Base-by-base conservation (phyloP, 2,329 filamentous ascomycete genomes). In the Diaporthe aspalathi region DNA sequence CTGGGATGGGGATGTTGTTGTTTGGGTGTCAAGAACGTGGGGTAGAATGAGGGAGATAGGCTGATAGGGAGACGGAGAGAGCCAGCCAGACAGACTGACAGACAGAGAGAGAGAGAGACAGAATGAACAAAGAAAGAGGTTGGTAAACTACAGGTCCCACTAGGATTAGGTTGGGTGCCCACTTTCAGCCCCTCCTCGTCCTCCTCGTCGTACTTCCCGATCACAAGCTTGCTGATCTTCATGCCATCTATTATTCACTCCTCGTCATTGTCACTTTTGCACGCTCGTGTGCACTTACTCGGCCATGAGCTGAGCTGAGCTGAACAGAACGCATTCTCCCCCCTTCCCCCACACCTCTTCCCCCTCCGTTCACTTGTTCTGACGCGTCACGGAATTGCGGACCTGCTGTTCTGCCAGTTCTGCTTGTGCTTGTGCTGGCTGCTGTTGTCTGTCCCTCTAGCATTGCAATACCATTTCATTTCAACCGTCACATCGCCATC, bases 291-390 rank as follows among this genome's bases (percentile, higher is more conserved):
- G 45, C 45, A 40, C 27, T 53, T 50, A 35, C 40, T 65, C 43
- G 60, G 60, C 60, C 60, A 65, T 65, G 60, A 65, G 60, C 56
- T 43, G 56, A 54, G 27, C 54, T 60, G 54, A 63, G 32, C 54
- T 57, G 60, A 65, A 38, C 45, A 43, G 22, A 17, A 29, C 54
- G 62, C 11, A 32, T 32, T 32, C 32, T n/a, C 47, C 57, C 53
- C 69, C 62, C 65, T n/a, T n/a, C n/a, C n/a, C n/a, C n/a, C n/a
- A n/a, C n/a, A n/a, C 72, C 73, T 56, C 32, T 11, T 67, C 67
- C 63, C 65, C 57, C 67, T 54, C 49, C 67, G 66, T 66, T 63
- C 40, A 67, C 47, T 63, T 70, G 56, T 70, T 43, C 52, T 52
- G 11, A 38, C 38, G 3, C 43, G 45, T 49, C 14, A 5, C 20